These are phyloP conservation scores for Fagopyrum homotropicum DNA, from an alignment of 148 eudicot species.

Conservation along the genomic window DNA sequence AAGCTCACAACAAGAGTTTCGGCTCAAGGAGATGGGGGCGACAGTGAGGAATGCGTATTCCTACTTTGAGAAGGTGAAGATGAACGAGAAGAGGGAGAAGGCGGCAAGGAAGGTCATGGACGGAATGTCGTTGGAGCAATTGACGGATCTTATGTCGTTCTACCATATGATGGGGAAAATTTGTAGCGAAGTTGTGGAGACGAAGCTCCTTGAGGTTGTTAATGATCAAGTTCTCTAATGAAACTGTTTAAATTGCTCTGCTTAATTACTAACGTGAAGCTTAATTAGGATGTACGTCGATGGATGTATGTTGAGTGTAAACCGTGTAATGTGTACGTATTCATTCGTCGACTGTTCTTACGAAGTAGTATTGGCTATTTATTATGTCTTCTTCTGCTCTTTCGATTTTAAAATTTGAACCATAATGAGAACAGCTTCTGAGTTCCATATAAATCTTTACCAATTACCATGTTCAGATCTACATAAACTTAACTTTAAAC, in stretches of 20 bases:
- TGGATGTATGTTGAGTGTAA: no score
- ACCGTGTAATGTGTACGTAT: no score
- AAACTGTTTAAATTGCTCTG: not conserved
- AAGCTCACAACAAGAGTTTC: constrained; percentile 43
- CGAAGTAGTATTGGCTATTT: no score
- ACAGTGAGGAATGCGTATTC: constrained; percentile 66
- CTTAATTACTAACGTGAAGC: no score
- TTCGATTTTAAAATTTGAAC: no score
- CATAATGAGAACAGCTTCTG: no score
- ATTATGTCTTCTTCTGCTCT: no score
- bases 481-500: no score
- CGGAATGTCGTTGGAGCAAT: constrained; percentile 55
- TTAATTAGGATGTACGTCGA: no score
- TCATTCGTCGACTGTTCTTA: no score
- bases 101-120: constrained; percentile 52
- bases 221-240: constrained; percentile 11
- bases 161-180: constrained; percentile 67
- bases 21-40: constrained; percentile 65
- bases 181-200: constrained; percentile 53
- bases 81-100: constrained; percentile 42
- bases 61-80: constrained; percentile 37
- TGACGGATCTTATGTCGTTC: constrained; percentile 50
- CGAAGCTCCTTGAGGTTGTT: constrained; percentile 36
- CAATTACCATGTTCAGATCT: no score
- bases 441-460: no score